phyloP scores from a whole-genome alignment of 2,329 filamentous ascomycete genomes.

The Sporothrix curviconia region DNA sequence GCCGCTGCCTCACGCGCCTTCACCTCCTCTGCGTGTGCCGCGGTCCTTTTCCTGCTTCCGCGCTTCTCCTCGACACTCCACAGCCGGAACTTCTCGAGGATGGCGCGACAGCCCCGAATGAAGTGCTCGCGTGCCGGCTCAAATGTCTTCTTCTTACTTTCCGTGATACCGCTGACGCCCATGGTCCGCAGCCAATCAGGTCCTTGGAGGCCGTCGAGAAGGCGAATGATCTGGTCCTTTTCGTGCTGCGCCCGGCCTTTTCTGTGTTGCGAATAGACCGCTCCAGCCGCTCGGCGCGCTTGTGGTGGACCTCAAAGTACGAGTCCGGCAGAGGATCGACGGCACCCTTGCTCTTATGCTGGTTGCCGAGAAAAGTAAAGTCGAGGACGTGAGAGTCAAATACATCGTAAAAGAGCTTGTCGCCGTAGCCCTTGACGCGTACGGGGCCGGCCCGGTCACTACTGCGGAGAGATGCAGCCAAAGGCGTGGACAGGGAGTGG shows the following conservation, averaged over 20 bases:
- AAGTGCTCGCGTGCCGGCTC: conserved; percentile 82
- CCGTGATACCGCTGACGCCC: conserved; percentile 79
- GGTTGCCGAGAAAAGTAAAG: conserved; percentile 46
- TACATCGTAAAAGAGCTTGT: conserved; percentile 50
- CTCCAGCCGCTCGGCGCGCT: conserved; percentile 53
- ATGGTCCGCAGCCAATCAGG: conserved; percentile 91
- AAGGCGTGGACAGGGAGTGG: conserved; percentile 17
- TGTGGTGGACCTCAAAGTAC: conserved; percentile 49
- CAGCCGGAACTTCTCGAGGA: conserved; percentile 78
- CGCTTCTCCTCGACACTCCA: conserved; percentile 91
- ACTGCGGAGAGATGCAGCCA: not conserved
- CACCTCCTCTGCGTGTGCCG: conserved; percentile 43
- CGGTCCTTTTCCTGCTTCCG: conserved; percentile 70
- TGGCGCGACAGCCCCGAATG: conserved; percentile 70
- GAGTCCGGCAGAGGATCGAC: conserved; percentile 52
- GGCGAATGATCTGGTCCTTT: conserved; percentile 55
- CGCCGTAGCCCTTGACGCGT: conserved; percentile 47
- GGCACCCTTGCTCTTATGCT: conserved; percentile 36
- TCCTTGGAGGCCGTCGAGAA: conserved; percentile 76
- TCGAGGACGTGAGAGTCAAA: conserved; percentile 51
- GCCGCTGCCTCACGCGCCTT: conserved; percentile 28
- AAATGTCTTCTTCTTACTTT: conserved; percentile 78
- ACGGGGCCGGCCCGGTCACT: conserved; percentile 24
- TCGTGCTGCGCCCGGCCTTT: conserved; percentile 59
- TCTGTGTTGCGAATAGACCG: conserved; percentile 58